Evolutionary conservation across 2,329 filamentous ascomycete genomes (phyloP), one percentile per base, ranked within the genome.

Genomic region (Fusarium kyushuense): DNA sequence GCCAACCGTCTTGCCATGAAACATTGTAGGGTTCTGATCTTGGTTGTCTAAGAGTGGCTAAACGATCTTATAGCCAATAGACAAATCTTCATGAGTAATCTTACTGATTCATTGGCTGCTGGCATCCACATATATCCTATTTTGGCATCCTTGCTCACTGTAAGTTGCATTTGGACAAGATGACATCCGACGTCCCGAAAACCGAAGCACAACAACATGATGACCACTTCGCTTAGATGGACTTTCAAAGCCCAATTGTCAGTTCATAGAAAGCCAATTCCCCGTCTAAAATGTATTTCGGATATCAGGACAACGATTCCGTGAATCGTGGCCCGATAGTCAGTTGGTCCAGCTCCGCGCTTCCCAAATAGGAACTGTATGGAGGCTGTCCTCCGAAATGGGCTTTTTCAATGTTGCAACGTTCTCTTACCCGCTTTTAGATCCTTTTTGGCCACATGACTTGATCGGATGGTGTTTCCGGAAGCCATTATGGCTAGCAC

Each of bases 331-430:
- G 61, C 36, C 43, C 45, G 62, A 52, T 38, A 23, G 32, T 52
- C 49, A 19, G 14, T 19, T 29, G 14, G 16, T 55, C 14, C 49
- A 48, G n/a, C 69, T 60, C 54, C 62, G 58, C 25, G 17, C 25
- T 62, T 58, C 55, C 59, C 52, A 48, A 57, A 55, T 48, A 54
- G 59, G 69, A 54, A 69, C 36, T 42, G 14, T 35, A 59, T 45
- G 65, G 65, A 65, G 46, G 54, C 29, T 48, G 47, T 33, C 56
- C 58, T 71, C 69, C 69, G 69, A 70, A 54, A 54, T 62, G 65
- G 58, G 46, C 48, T 43, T 32, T 53, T 21, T 33, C 40, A 41
- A 49, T 56, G 54, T 60, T 67, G 49, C 65, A 63, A 63, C 19
- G 49, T 42, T 19, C 29, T 27, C 47, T 10, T 23, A 49, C 32